Evolutionary conservation across 176 grass and related monocot genomes (phyloP).

Genomic region (Raddia guianensis): DNA sequence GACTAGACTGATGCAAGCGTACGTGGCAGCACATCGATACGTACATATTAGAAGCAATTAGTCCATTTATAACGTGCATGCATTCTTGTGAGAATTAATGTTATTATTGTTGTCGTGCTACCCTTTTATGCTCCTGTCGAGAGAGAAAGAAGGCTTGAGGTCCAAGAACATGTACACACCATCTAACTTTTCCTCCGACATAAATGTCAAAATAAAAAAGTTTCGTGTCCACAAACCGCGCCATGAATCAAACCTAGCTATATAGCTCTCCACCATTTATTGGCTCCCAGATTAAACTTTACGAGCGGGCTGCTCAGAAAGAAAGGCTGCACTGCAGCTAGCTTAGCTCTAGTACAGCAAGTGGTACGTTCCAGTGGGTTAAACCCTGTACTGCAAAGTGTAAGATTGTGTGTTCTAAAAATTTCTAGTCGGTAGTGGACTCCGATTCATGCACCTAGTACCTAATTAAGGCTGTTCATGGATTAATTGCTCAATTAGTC

Average conservation of each 20-base stretch:
- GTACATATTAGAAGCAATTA: no score
- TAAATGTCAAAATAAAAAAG: constrained; percentile 53
- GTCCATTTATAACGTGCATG: constrained; percentile 34
- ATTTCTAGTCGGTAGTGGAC: not conserved
- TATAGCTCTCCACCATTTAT: constrained; percentile 1
- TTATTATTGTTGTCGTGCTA: constrained; percentile 50
- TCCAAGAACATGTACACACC: constrained; percentile 2
- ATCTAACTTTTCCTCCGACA: constrained; percentile 56
- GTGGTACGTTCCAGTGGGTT: constrained; percentile 15
- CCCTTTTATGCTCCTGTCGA: constrained; percentile 51
- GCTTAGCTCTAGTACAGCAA: constrained; percentile 19
- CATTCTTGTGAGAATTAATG: constrained; percentile 31
- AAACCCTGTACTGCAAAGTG: constrained; percentile 4
- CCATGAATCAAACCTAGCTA: constrained; percentile 21
- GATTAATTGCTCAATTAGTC: not conserved
- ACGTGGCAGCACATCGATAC: no score
- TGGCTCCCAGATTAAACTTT: constrained; percentile 7
- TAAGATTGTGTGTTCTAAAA: constrained; percentile 10
- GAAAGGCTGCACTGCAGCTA: constrained; percentile 12
- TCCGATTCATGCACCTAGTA: not conserved
- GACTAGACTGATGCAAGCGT: no score
- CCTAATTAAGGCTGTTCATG: not conserved
- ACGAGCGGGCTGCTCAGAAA: not conserved
- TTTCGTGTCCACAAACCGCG: constrained; percentile 41
- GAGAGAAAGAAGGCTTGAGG: not conserved